Base-by-base conservation (phyloP, 805 yeast genomes). In the Candida koratica region DNA sequence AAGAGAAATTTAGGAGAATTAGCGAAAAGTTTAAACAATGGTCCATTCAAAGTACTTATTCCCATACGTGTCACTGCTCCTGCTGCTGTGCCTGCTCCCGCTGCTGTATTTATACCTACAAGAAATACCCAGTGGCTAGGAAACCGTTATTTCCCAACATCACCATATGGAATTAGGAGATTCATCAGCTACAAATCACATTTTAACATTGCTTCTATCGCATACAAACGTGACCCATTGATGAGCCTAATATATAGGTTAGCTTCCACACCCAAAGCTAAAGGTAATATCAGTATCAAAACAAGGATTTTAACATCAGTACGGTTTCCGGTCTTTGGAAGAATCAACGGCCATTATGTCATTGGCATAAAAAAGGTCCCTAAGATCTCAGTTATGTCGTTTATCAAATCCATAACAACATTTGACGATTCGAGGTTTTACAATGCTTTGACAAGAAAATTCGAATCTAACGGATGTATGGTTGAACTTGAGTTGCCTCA, bases 1-100 rank as follows among this genome's bases (percentile, higher is more conserved):
- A 43, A 30, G 16, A 37, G 23, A 20, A 28, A 36, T 13, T 34
- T 43, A 25, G 47, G 40, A 24, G 47, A 43, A 25, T 16, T 43
- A 15, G 30, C 42, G 5, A 40, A 26, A 15, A 40, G 38, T 17
- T 30, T 43, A 17, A 38, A 43, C 10, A 36, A 39, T 12, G 16
- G 18, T 6, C 16, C 12, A 17, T 33, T 22, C 5, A 40, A 36
- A 16, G 30, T 26, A 6, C 47, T 44, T 10, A 39, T 39, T 9
- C 37, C 42, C 13, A 41, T 37, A 10, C 44, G 38, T 7, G 31
- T 25, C 18, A 25, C 34, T 4, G 15, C 19, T 13, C 33, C 38
- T 9, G 28, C 28, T 12, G 29, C 16, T 13, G 16, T 16, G 5
- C 34, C 34, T 15, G 20, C 27, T 5, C 15, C 27, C 5, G 8